These are phyloP conservation scores for Stereum hirsutum DNA, from an alignment of 1,284 basidiomycete species.

Conservation along the genomic window DNA sequence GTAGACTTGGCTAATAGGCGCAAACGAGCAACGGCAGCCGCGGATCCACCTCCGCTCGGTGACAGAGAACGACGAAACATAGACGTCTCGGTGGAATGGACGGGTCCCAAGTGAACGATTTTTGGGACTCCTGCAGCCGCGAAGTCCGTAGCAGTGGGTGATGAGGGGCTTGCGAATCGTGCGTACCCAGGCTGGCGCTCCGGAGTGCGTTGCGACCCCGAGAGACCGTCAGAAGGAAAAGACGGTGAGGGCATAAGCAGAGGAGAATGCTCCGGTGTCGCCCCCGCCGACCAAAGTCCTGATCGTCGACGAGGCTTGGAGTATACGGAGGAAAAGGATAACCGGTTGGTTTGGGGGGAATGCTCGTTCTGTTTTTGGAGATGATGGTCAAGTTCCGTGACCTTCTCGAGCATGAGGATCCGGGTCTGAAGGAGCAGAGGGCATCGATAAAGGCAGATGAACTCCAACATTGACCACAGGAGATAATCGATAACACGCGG, in stretches of 20 bases:
- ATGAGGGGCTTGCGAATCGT: conserved; percentile 25
- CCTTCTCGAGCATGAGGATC: conserved; percentile 52
- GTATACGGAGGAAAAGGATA: conserved; percentile 36
- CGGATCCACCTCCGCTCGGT: conserved; percentile 19
- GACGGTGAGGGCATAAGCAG: conserved; percentile 23
- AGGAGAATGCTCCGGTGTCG: conserved; percentile 46
- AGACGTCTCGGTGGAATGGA: conserved; percentile 24
- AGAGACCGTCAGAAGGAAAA: conserved; percentile 11
- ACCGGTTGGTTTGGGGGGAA: conserved; percentile 23
- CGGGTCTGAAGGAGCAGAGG: conserved; percentile 62
- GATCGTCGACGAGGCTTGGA: conserved; percentile 36
- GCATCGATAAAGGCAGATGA: conserved; percentile 51
- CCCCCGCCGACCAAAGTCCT: conserved; percentile 20
- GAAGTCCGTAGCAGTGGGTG: conserved; percentile 24
- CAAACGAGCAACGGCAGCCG: conserved; percentile 4
- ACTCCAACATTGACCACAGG: conserved; percentile 66
- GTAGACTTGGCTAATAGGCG: conserved; percentile 6
- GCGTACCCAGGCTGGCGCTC: conserved; percentile 36
- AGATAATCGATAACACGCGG: conserved; percentile 65
- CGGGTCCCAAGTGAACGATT: conserved; percentile 57
- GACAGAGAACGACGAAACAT: conserved; percentile 26
- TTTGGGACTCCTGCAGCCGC: conserved; percentile 35
- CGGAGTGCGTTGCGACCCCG: conserved; percentile 13
- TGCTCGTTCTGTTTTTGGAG: conserved; percentile 26
- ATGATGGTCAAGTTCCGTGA: conserved; percentile 39